These are phyloP conservation scores for Penicillium atrosanguineum DNA, from an alignment of 495 filamentous ascomycete species.

Conservation along the genomic window DNA sequence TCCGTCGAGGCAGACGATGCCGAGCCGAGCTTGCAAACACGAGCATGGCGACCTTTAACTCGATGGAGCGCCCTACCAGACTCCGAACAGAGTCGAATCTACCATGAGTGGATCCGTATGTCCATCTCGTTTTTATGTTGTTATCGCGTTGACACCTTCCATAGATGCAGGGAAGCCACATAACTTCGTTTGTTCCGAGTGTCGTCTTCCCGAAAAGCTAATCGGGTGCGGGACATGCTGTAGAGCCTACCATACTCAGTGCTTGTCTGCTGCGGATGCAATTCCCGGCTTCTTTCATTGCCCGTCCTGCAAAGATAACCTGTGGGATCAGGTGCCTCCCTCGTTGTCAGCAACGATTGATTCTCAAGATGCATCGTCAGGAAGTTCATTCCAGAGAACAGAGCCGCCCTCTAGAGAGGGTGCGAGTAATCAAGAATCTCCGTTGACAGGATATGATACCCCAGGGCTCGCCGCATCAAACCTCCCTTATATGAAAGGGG, in stretches of 20 bases:
- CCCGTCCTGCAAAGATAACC: conserved; percentile 22
- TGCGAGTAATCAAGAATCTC: background rate
- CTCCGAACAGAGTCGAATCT: conserved; percentile 23
- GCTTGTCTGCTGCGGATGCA: conserved; percentile 11
- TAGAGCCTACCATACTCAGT: conserved; percentile 34
- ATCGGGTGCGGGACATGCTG: conserved; percentile 33
- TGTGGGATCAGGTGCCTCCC: conserved; percentile 27
- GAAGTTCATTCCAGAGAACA: background rate
- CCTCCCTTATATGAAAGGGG: background rate
- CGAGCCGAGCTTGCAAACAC: background rate
- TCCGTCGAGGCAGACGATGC: conserved; percentile 16
- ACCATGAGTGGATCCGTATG: conserved; percentile 32
- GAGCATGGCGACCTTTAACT: conserved; percentile 9
- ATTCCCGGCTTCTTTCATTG: conserved; percentile 19
- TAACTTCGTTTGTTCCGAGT: conserved; percentile 32
- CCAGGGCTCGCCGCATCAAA: background rate
- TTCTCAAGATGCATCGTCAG: conserved; percentile 15
- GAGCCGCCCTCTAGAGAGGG: conserved; percentile 1
- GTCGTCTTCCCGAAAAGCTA: conserved; percentile 26
- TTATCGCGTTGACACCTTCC: background rate
- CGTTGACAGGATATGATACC: background rate
- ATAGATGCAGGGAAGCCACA: conserved; percentile 31
- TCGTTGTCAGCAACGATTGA: conserved; percentile 4
- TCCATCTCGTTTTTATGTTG: background rate
- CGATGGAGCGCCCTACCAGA: conserved; percentile 10